Evolutionary conservation across 1,284 basidiomycete species (phyloP), one percentile per base, ranked within the genome.

Genomic region (Cryptococcus jaspeensis): DNA sequence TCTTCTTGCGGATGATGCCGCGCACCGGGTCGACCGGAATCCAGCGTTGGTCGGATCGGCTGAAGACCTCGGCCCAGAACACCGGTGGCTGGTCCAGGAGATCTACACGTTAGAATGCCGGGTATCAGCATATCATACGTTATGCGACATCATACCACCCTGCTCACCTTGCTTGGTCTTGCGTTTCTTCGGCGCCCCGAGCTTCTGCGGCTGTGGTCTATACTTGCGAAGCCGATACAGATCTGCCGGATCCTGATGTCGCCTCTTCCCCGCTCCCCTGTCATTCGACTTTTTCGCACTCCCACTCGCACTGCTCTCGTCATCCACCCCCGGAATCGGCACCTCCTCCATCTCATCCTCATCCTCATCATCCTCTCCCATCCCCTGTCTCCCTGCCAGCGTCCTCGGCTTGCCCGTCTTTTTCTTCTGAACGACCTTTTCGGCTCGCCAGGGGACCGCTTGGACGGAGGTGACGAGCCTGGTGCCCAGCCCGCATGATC

Each of bases 21-120:
- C 88, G 85, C 28, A 94, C 83, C 4, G 92, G 91, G 74, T 99
- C 96, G 42, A 98, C 87, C 0, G 92, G 88, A 18, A 98, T 81
- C 95, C 95, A 99, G 41, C 87, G 85, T 45, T 85, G 86, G 76
- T 97, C 93, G 1, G 93, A 86, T 18, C 90, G 86, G 28, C 90
- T 94, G 77, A 94, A 99, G 0, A 97, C 90, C 76, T 99, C 96
- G 1, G 90, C 92, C 96, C 95, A 99, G 76, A 94, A 92, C 2
- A 95, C 87, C 0, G 95, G 96, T 1, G 93, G 88, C n/a, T 76
- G 71, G 2, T 66, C 54, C 0, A 64, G 62, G 28, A 78, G 62
- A 55, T 75, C 76, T 76, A 42, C 9, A 5, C n/a, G 43, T n/a
- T 50, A 18, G 25, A 35, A 15, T 11, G 35, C 4, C 13, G 7